Base-by-base conservation (phyloP, 2,329 filamentous ascomycete genomes). In the Trichoderma atrobrunneum region DNA sequence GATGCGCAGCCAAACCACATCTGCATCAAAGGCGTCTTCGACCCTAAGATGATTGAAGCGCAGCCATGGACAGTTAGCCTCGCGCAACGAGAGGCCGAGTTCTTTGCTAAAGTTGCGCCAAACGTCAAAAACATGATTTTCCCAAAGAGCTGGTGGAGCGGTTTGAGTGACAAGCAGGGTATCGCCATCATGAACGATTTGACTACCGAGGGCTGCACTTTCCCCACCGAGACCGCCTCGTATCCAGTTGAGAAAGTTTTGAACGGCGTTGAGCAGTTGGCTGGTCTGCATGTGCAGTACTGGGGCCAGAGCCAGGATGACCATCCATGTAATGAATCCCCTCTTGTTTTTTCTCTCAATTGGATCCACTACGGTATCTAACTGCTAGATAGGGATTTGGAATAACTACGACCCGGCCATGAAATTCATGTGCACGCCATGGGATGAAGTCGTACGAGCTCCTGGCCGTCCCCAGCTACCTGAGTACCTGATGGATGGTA, bases 321-420 rank as follows among this genome's bases (percentile, higher is more conserved):
- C 24, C 51, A 67, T 39, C 64, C 64, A 57, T 67, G 64, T 67
- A 67, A 67, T n/a, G 64, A 67, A 11, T 51, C 64, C 51, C 51
- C 51, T 43, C 8, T 43, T 26, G 14, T 28, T n/a, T 39, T 14
- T 16, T 32, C 28, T 26, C 21, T 28, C 26, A 59, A 18, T 26
- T 28, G 56, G 26, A 12, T 18, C 32, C 59, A 39, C 43, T 14
- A 16, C 32, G 16, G 32, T 26, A 48, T 57, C 51, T 67, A 21
- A 67, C 51, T 21, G 7, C 11, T 30, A 16, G 24, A 59, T 32
- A 67, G 64, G 64, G 64, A 67, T 67, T 24, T 67, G 64, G 64
- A 67, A 67, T 51, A 67, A 67, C 30, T 67, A 67, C 32, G 64
- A 67, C 64, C 64, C 64, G 11, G 64, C 64, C 3, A 67, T 67